Percentiles rank a stretch among this genome's conserved stretches.
Conservation (phyloP, 345 rosid genomes). For the Sonneratia caseolaris region DNA sequence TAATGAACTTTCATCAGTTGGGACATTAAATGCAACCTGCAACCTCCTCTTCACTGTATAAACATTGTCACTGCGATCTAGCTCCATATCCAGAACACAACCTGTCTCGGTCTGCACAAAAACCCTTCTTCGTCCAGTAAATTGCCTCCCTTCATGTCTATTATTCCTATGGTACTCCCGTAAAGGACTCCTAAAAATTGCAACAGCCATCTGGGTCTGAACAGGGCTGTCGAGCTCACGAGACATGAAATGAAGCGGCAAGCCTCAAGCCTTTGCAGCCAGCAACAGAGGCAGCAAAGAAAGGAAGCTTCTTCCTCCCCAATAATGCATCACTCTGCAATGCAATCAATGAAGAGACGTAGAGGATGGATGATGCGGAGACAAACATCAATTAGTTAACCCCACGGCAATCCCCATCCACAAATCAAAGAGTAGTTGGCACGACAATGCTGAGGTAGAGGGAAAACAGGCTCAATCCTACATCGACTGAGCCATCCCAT, state of each 20-base stretch:
- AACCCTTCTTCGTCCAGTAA: slow-evolving; percentile 69
- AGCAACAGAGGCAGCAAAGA: slow-evolving; percentile 27
- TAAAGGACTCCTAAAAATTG: slow-evolving; percentile 67
- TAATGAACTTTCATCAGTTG: slow-evolving; percentile 71
- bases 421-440: slow-evolving; percentile 1
- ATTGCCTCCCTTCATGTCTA: slow-evolving; percentile 61
- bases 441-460: not conserved
- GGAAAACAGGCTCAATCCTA: slow-evolving; percentile 11
- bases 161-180: slow-evolving; percentile 49
- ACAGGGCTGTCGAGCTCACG: slow-evolving; percentile 89
- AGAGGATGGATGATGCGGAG: slow-evolving; percentile 15
- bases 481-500: slow-evolving; percentile 20
- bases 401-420: slow-evolving; percentile 17
- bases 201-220: slow-evolving; percentile 93
- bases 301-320: slow-evolving; percentile 44
- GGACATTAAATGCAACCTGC: slow-evolving; percentile 79
- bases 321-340: slow-evolving; percentile 32
- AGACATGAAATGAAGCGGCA: slow-evolving; percentile 59
- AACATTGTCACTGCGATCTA: slow-evolving; percentile 87
- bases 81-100: slow-evolving; percentile 96
- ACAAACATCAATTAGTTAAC: slow-evolving; percentile 39
- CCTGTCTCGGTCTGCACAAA: slow-evolving; percentile 97
- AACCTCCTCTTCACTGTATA: slow-evolving; percentile 90
- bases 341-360: slow-evolving; percentile 15
- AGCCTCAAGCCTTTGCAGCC: slow-evolving; percentile 20